These are phyloP conservation scores for Somion occarium DNA, from an alignment of 1,284 basidiomycete genomes.

Conservation along the genomic window DNA sequence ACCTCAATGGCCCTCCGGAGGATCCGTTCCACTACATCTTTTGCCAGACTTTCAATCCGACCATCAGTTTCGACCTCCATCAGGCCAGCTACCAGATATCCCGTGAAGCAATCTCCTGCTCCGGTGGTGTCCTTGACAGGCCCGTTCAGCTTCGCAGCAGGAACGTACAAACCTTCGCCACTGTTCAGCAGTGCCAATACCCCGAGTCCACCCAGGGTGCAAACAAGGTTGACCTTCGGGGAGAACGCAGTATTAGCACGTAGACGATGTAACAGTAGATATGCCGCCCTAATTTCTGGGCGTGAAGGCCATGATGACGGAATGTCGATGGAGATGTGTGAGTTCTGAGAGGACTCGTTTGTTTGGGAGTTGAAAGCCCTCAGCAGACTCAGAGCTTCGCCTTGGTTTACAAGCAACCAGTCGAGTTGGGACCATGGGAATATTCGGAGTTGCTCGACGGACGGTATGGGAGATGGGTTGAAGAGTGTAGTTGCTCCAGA, in stretches of 20 bases:
- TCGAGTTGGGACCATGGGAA: conserved; percentile 47
- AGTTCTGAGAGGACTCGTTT: not conserved
- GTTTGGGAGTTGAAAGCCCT: conserved; percentile 11
- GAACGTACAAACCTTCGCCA: conserved; percentile 33
- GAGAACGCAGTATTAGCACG: conserved; percentile 11
- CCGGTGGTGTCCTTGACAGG: conserved; percentile 49
- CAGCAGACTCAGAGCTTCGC: conserved; percentile 40
- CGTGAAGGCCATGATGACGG: not conserved
- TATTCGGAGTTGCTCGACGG: conserved; percentile 22
- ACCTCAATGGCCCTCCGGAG: conserved; percentile 39
- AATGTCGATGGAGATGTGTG: not conserved
- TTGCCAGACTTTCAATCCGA: conserved; percentile 17
- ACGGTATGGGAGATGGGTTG: conserved; percentile 54
- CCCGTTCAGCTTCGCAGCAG: conserved; percentile 39
- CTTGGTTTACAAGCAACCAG: conserved; percentile 53
- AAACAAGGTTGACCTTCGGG: conserved; percentile 37
- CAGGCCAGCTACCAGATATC: conserved; percentile 47
- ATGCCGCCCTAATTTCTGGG: conserved; percentile 2
- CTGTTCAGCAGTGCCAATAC: conserved; percentile 33
- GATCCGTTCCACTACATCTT: conserved; percentile 29
- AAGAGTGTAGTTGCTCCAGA: conserved; percentile 32
- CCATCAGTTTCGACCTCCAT: conserved; percentile 33
- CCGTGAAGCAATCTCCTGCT: conserved; percentile 60
- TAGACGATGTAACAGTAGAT: conserved; percentile 15
- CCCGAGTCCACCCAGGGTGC: conserved; percentile 48